Evolutionary conservation across 2,329 filamentous ascomycete genomes (phyloP).

Genomic region (Trichothecium sympodiale): DNA sequence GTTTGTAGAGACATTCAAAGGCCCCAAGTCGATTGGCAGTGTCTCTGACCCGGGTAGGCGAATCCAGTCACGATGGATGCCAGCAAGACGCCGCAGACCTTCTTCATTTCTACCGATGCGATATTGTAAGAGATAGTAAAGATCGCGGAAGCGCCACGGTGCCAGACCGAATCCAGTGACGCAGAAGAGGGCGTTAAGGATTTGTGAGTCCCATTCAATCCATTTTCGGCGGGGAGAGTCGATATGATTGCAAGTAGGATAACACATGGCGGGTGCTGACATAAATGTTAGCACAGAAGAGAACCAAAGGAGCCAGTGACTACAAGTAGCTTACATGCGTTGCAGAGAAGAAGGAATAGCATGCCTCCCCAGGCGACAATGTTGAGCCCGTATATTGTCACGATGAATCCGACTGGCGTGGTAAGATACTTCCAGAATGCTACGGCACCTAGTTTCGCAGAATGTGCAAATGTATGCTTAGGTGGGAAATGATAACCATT

Average conservation of each 20-base stretch:
- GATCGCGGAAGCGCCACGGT: conserved; percentile 74
- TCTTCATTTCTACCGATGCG: conserved; percentile 39
- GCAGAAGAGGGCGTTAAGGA: conserved; percentile 71
- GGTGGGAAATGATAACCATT: conserved; percentile 58
- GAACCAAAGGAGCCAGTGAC: not conserved
- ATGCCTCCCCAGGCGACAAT: conserved; percentile 85
- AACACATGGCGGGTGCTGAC: conserved; percentile 57
- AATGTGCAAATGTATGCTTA: conserved; percentile 46
- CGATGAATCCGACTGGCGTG: conserved; percentile 65
- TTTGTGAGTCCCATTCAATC: conserved; percentile 78
- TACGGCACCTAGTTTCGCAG: conserved; percentile 43
- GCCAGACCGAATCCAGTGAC: conserved; percentile 76
- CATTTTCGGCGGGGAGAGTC: conserved; percentile 69
- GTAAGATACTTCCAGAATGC: conserved; percentile 63
- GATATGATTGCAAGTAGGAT: conserved; percentile 57
- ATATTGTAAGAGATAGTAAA: conserved; percentile 62
- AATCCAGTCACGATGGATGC: conserved; percentile 67
- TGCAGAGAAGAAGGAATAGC: conserved; percentile 76
- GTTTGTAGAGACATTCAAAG: conserved; percentile 35
- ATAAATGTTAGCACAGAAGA: not conserved
- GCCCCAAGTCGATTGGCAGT: conserved; percentile 41
- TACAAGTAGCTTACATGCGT: conserved; percentile 31
- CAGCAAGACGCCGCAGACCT: conserved; percentile 58
- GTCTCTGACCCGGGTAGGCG: conserved; percentile 55
- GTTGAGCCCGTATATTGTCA: conserved; percentile 71